Conservation (phyloP, 768 basidiomycete genomes). For the Erythrobasidium yunnanense region DNA sequence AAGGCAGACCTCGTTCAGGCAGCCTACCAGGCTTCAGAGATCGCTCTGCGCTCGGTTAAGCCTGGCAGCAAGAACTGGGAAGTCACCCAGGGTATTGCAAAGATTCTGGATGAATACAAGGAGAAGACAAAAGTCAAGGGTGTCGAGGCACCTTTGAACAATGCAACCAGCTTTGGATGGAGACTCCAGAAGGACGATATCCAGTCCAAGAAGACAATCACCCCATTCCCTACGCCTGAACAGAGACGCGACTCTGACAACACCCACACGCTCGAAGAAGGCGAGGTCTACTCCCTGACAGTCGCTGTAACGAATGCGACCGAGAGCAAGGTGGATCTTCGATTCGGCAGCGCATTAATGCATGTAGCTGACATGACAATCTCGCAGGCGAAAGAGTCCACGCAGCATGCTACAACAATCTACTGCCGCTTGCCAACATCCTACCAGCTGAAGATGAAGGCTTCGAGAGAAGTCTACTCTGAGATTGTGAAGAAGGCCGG, state of each 20-base stretch:
- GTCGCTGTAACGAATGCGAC: constrained; percentile 74
- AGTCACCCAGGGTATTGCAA: constrained; percentile 73
- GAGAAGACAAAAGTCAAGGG: constrained; percentile 73
- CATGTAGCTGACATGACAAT: too few relatives aligned
- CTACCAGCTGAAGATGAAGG: constrained; percentile 96
- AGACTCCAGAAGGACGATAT: constrained; percentile 78
- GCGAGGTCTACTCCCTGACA: constrained; percentile 91
- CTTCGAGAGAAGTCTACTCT: constrained; percentile 86
- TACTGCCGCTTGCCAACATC: constrained; percentile 68
- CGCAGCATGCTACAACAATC: constrained; percentile 65
- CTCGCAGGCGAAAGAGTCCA: constrained; percentile 76
- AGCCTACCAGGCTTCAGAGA: constrained; percentile 83
- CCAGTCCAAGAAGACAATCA: constrained; percentile 72
- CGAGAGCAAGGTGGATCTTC: constrained; percentile 66
- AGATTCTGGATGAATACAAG: constrained; percentile 51
- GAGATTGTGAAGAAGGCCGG: constrained; percentile 98
- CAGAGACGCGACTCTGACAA: constrained; percentile 79
- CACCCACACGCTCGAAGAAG: constrained; percentile 67
- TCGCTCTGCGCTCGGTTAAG: constrained; percentile 63
- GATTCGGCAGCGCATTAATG: neutral
- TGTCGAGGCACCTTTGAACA: constrained; percentile 60
- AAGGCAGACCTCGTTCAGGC: constrained; percentile 87
- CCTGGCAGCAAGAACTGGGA: constrained; percentile 94
- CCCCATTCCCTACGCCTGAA: constrained; percentile 62
- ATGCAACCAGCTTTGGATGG: neutral